These are phyloP conservation scores for Globisporangium parvum DNA, from an alignment of 352 stramenopile genomes.

Conservation along the genomic window DNA sequence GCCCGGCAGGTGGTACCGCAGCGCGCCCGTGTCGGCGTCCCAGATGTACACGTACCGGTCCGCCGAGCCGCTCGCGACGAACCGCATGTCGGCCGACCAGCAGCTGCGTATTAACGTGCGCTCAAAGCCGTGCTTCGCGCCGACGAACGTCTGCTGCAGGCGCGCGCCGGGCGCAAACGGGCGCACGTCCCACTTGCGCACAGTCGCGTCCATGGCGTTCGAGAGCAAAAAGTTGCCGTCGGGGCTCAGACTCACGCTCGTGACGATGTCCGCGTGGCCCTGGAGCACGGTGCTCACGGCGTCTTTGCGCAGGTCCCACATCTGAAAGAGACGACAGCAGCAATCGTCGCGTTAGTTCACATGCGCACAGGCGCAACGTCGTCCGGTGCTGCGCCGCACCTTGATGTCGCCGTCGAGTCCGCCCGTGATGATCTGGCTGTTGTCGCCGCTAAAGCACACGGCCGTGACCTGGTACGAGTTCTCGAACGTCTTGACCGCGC, in stretches of 20 bases:
- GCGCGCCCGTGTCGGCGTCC: constrained; percentile 87
- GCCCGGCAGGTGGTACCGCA: constrained; percentile 91
- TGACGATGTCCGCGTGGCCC: constrained; percentile 92
- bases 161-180: constrained; percentile 74
- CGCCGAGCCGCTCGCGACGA: constrained; percentile 84
- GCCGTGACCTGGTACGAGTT: constrained; percentile 89
- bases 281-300: constrained; percentile 79
- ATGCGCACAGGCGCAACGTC: too few relatives aligned
- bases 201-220: constrained; percentile 93
- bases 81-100: constrained; percentile 86
- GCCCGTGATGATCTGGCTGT: constrained; percentile 82
- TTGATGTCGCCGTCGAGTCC: constrained; percentile 94
- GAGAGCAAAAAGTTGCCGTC: constrained; percentile 91
- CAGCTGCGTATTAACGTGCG: constrained; percentile 90
- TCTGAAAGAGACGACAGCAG: constrained; percentile 9
- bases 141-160: constrained; percentile 57
- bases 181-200: constrained; percentile 92
- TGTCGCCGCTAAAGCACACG: constrained; percentile 85
- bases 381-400: too few relatives aligned
- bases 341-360: neutral
- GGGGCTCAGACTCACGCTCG: constrained; percentile 90
- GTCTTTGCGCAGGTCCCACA: constrained; percentile 90
- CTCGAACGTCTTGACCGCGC: constrained; percentile 76
- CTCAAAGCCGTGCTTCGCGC: constrained; percentile 91
- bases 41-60: constrained; percentile 94